A percentile compares a stretch with the other conserved stretches of the same genome.
These are phyloP conservation scores for Trypanosoma melophagium DNA, from an alignment of 208 protist genomes.

Conservation along the genomic window DNA sequence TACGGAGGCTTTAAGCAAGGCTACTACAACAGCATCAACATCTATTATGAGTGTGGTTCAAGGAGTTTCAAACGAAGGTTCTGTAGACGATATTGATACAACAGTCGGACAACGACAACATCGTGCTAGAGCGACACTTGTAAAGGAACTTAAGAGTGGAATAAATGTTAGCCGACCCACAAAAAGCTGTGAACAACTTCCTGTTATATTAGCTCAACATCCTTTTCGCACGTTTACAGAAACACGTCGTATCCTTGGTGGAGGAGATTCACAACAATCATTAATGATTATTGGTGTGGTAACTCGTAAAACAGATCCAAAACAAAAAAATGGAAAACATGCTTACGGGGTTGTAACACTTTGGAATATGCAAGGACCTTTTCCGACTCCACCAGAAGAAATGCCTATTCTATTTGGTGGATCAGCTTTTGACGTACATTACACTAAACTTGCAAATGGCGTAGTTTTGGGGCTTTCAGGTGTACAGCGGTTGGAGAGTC, in stretches of 20 bases:
- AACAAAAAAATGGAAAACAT: conserved; percentile 37
- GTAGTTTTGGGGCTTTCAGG: conserved; percentile 59
- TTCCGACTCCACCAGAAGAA: conserved; percentile 38
- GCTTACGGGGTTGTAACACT: conserved; percentile 56
- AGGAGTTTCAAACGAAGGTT: background rate
- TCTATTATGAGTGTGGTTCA: conserved; percentile 29
- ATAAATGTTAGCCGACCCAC: conserved; percentile 66
- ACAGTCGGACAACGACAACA: background rate
- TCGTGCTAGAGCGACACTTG: background rate
- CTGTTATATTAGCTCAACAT: conserved; percentile 51
- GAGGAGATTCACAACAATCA: conserved; percentile 15
- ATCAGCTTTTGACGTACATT: conserved; percentile 58
- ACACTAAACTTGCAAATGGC: conserved; percentile 46
- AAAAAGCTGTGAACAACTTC: conserved; percentile 54
- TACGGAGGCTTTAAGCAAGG: conserved; percentile 10
- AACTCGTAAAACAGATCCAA: conserved; percentile 62
- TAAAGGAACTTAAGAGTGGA: conserved; percentile 33
- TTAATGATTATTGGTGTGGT: conserved; percentile 64
- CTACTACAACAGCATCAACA: conserved; percentile 5
- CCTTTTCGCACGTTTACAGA: conserved; percentile 50
- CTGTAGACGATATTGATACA: background rate
- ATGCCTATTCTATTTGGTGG: conserved; percentile 62
- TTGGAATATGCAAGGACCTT: conserved; percentile 67
- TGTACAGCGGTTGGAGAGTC: conserved; percentile 30
- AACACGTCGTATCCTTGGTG: conserved; percentile 12